phyloP scores from a whole-genome alignment of 73 alveolate species.

The Paramecium pentaurelia region DNA sequence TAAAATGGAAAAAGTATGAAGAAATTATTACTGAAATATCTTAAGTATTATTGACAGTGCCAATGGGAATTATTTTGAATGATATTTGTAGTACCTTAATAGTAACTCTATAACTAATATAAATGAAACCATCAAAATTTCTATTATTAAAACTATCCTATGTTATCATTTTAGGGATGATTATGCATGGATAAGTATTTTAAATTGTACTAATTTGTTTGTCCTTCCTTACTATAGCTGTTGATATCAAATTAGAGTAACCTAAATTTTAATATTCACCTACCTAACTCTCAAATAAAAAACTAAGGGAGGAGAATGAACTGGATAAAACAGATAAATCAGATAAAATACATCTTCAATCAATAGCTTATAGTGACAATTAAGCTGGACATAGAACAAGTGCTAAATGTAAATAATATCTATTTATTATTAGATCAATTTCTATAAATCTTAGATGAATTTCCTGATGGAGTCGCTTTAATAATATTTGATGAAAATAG shows the following conservation, averaged over 20 bases:
- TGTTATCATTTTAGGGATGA: background rate
- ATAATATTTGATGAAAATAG: background rate
- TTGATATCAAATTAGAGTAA: background rate
- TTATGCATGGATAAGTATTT: background rate
- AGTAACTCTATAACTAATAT: background rate
- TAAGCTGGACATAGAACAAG: background rate
- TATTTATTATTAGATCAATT: background rate
- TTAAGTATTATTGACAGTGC: background rate
- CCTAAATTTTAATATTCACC: background rate
- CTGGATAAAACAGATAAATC: background rate
- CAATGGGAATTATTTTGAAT: background rate
- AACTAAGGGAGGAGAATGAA: background rate
- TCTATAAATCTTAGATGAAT: background rate
- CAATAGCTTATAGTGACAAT: background rate
- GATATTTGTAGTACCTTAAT: background rate
- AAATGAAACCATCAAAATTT: background rate
- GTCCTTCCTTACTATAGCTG: background rate
- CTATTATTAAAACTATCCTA: background rate
- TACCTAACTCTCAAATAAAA: background rate
- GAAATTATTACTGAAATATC: background rate
- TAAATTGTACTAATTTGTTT: background rate
- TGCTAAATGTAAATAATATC: background rate
- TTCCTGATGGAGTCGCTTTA: slow-evolving; percentile 38
- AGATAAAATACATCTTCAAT: background rate
- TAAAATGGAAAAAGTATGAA: background rate